Percentiles rank a stretch among this genome's conserved stretches.
phyloP scores from a whole-genome alignment of 2,329 filamentous ascomycete genomes.

The Helminthosporium solani region DNA sequence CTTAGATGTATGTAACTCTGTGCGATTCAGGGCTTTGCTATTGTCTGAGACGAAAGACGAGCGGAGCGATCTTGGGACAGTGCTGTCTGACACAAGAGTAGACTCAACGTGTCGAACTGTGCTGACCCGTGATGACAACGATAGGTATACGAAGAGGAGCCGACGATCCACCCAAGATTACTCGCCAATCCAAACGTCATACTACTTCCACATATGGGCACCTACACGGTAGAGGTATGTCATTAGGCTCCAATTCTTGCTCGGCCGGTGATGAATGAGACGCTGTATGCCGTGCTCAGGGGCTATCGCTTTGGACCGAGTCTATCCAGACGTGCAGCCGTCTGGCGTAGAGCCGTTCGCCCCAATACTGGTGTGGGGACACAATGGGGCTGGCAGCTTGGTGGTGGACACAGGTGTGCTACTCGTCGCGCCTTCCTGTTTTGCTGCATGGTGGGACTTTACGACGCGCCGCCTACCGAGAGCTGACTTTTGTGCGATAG shows the following conservation, averaged over 20 bases:
- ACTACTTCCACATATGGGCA: constrained; percentile 83
- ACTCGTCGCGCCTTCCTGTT: constrained; percentile 10
- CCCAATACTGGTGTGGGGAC: constrained; percentile 7
- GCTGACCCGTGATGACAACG: too few relatives aligned
- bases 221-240: constrained; percentile 67
- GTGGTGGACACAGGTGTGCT: constrained; percentile 1
- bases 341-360: constrained; percentile 1
- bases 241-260: not conserved
- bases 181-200: constrained; percentile 69
- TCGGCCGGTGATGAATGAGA: not conserved
- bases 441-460: constrained; percentile 3
- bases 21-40: too few relatives aligned
- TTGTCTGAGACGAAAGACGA: too few relatives aligned
- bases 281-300: constrained; percentile 6
- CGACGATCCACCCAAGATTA: constrained; percentile 71
- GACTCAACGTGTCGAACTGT: too few relatives aligned
- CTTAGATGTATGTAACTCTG: constrained; percentile 62
- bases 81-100: too few relatives aligned
- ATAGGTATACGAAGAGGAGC: constrained; percentile 69
- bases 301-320: not conserved
- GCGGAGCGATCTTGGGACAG: too few relatives aligned
- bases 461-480: constrained; percentile 4
- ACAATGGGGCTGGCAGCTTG: constrained; percentile 1
- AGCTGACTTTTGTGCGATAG: constrained; percentile 33
- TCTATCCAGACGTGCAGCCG: not conserved